Conservation (phyloP, 176 grass and related monocot genomes). For the Triticum dicoccoides region DNA sequence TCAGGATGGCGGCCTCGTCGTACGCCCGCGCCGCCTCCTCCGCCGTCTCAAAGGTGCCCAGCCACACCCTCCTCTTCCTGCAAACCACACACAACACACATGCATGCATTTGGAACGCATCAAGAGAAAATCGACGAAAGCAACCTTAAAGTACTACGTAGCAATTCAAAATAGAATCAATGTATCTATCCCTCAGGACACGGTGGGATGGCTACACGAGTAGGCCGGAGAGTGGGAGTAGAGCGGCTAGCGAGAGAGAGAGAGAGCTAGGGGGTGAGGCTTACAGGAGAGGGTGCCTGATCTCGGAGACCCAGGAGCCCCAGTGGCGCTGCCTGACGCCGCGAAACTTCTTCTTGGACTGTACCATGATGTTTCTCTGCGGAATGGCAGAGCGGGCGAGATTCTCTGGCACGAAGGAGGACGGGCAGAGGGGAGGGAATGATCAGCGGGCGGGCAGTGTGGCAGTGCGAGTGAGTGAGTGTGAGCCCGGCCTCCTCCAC, state of each 20-base stretch:
- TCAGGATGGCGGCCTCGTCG: conserved; percentile 93
- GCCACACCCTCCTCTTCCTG: conserved; percentile 99
- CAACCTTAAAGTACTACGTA: not conserved
- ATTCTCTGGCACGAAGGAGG: conserved; percentile 12
- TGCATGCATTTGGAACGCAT: conserved; percentile 11
- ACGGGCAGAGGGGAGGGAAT: conserved; percentile 45
- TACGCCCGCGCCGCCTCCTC: conserved; percentile 97
- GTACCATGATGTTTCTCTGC: conserved; percentile 63
- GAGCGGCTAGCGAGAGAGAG: not conserved
- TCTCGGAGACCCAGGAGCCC: conserved; percentile 99
- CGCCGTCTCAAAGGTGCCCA: conserved; percentile 98
- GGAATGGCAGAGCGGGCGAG: not conserved
- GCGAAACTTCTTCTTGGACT: conserved; percentile 96
- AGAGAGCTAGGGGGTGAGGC: not conserved
- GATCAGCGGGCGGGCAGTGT: conserved; percentile 28
- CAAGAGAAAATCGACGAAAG: conserved; percentile 5
- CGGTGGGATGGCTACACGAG: not conserved
- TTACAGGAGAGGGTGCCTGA: conserved; percentile 98
- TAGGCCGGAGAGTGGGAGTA: not conserved
- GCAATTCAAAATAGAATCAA: not conserved
- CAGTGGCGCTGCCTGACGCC: conserved; percentile 99
- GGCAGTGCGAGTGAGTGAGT: not conserved
- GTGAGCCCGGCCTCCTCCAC: conserved; percentile 7
- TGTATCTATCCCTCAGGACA: conserved; percentile 26
- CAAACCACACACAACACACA: not conserved